phyloP scores from a whole-genome alignment of 345 rosid species.

The Heritiera fomes region DNA sequence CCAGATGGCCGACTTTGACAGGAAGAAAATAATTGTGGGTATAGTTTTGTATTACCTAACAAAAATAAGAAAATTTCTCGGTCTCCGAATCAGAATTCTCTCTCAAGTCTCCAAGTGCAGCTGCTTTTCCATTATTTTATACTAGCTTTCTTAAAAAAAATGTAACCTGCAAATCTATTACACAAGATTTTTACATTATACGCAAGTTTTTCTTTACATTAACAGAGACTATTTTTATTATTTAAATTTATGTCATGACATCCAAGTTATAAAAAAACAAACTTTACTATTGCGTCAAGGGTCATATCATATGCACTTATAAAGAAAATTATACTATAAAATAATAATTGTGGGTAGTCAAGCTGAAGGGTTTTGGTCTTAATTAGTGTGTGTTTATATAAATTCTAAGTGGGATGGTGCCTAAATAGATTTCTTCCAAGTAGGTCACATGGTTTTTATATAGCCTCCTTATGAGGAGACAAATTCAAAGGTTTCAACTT shows the following conservation, averaged over 20 bases:
- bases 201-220: no score
- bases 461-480: background rate
- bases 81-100: background rate
- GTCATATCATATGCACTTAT: no score
- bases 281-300: no score
- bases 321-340: no score
- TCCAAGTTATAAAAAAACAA: no score
- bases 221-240: no score
- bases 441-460: slow-evolving; percentile 14
- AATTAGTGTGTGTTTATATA: slow-evolving; percentile 10
- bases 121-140: background rate
- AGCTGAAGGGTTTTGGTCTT: slow-evolving; percentile 22
- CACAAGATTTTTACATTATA: no score
- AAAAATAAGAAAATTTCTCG: background rate
- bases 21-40: background rate
- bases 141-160: background rate
- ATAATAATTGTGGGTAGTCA: background rate
- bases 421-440: slow-evolving; percentile 18
- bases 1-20: slow-evolving; percentile 29
- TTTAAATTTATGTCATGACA: no score
- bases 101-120: slow-evolving; percentile 11
- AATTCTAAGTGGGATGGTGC: slow-evolving; percentile 20
- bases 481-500: background rate
- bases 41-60: slow-evolving; percentile 27
- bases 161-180: no score